Conservation (phyloP, 1,284 basidiomycete genomes). For the Heterobasidion occidentale region DNA sequence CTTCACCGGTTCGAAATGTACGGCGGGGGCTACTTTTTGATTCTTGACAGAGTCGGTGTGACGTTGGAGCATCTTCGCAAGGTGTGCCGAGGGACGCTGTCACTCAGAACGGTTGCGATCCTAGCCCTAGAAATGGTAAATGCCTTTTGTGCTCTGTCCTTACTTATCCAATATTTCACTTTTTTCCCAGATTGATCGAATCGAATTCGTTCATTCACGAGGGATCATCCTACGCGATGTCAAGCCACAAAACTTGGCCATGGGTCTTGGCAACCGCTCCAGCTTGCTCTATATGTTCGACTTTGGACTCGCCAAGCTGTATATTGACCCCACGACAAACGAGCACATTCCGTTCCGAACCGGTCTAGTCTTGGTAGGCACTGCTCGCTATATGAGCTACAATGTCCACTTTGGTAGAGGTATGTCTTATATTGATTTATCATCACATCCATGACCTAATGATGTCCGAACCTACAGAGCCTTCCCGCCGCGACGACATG, state of each 20-base stretch:
- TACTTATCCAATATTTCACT: too few species aligned
- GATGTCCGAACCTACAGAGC: constrained; percentile 4
- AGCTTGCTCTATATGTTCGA: constrained; percentile 12
- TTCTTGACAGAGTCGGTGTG: constrained; percentile 14
- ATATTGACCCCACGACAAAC: constrained; percentile 7
- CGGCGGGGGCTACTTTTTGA: constrained; percentile 5
- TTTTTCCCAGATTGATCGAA: background rate
- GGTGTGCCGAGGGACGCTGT: constrained; percentile 11
- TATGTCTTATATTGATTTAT: background rate
- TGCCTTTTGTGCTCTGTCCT: background rate
- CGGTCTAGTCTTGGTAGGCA: constrained; percentile 5
- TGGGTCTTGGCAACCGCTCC: constrained; percentile 2
- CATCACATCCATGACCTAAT: background rate
- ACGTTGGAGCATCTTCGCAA: constrained; percentile 7
- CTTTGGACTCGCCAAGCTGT: constrained; percentile 9
- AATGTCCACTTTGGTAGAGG: constrained; percentile 6
- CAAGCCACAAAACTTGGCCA: constrained; percentile 14
- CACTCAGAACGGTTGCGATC: constrained; percentile 12
- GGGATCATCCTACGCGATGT: constrained; percentile 13
- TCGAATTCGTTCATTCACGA: constrained; percentile 11
- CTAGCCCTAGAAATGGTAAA: constrained; percentile 11
- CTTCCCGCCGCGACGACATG: constrained; percentile 14
- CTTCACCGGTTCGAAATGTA: constrained; percentile 8
- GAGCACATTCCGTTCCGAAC: constrained; percentile 9
- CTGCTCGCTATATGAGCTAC: constrained; percentile 8